These are phyloP conservation scores for Kurtzmaniella fragi DNA, from an alignment of 805 yeast species.

Conservation along the genomic window DNA sequence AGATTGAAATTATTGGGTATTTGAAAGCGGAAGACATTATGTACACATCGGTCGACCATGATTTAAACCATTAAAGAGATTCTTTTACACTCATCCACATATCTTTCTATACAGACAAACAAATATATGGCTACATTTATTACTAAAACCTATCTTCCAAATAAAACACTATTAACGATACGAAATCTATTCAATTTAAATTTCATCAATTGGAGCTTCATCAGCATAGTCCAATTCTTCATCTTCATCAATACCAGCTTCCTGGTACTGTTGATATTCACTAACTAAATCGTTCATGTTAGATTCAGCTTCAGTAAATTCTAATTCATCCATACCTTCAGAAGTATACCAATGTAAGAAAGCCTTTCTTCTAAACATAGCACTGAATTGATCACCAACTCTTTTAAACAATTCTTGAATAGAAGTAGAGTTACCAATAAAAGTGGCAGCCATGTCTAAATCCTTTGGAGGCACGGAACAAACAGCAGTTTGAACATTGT, in stretches of 20 bases:
- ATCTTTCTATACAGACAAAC: too few relatives aligned
- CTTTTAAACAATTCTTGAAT: slow-evolving; percentile 88
- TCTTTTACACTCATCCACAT: too few relatives aligned
- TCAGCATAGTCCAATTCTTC: slow-evolving; percentile 68
- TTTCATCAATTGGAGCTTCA: slow-evolving; percentile 41
- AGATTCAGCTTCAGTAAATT: slow-evolving; percentile 90
- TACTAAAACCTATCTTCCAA: slow-evolving; percentile 47
- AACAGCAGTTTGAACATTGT: slow-evolving; percentile 89
- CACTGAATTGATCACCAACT: slow-evolving; percentile 83
- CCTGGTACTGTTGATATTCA: slow-evolving; percentile 91
- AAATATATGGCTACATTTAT: slow-evolving; percentile 6
- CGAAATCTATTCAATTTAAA: too few relatives aligned
- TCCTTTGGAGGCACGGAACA: slow-evolving; percentile 87
- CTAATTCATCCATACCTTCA: slow-evolving; percentile 96
- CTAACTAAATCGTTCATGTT: slow-evolving; percentile 84
- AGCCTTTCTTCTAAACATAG: slow-evolving; percentile 91
- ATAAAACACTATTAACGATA: too few relatives aligned
- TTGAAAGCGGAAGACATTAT: too few relatives aligned
- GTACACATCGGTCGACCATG: too few relatives aligned
- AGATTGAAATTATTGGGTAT: too few relatives aligned
- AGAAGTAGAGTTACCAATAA: slow-evolving; percentile 89
- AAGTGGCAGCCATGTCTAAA: slow-evolving; percentile 86
- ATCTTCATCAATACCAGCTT: slow-evolving; percentile 70
- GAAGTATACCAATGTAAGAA: slow-evolving; percentile 94
- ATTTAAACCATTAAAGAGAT: too few relatives aligned